Base-by-base conservation (phyloP, 768 basidiomycete species). In the Serendipita indica region DNA sequence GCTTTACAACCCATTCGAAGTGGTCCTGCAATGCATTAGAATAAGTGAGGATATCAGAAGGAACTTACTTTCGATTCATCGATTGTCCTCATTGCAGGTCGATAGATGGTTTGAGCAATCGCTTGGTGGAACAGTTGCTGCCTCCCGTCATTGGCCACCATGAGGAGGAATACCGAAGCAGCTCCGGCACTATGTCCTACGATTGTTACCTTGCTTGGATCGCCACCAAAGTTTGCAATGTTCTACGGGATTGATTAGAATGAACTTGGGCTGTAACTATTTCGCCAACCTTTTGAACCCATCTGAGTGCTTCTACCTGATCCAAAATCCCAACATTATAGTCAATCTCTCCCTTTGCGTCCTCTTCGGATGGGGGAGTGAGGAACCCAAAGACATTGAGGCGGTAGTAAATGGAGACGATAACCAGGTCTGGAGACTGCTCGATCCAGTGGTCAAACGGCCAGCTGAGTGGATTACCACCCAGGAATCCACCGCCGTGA, bases 361-460 rank as follows among this genome's bases (percentile, higher is more conserved):
- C 67, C 1, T 63, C 28, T 7, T 60, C 57, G 58, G 82, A 73
- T 1, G 81, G 78, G 6, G 70, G 65, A 0, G 79, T 67, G 28
- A 82, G 74, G 69, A 84, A 84, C 27, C 84, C 84, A 63, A 84
- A 75, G 0, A 78, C 75, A 57, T 75, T 74, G 22, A 84, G 74
- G 14, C 79, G 77, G 66, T 84, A 84, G 66, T 84, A 81, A 4
- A 82, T 75, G 0, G 82, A 81, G 7, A 82, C 81, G 58, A 82
- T 71, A 39, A 83, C 75, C 22, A 83, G 76, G 58, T 62, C 76
- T 1, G 80, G 80, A 28, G 72, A 77, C 64, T 83, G 82, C 41
- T 82, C 70, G 58, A 84, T 69, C 81, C 80, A 83, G 63, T 74
- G 70, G 63, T 83, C 76, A 64, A 83, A 83, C 1, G 82, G 80